A percentile compares a stretch with the other conserved stretches of the same genome.
Evolutionary conservation across 805 yeast species (phyloP).

Genomic region (Kuraishia floccosa): DNA sequence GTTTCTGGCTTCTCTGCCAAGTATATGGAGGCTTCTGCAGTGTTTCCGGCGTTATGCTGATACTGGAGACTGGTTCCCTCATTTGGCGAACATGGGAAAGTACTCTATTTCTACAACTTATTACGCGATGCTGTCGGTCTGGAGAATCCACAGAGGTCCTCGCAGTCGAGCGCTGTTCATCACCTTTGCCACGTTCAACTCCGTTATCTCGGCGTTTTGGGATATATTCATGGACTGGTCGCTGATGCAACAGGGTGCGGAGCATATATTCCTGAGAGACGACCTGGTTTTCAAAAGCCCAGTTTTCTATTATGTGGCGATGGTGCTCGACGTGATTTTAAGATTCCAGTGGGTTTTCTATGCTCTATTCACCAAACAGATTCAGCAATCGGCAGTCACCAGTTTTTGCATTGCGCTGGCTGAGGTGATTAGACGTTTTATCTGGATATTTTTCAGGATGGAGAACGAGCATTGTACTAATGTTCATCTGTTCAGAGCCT

Average conservation of each 20-base stretch:
- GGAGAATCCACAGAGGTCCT: slow-evolving; percentile 46
- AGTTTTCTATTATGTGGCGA: slow-evolving; percentile 61
- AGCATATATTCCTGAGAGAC: slow-evolving; percentile 52
- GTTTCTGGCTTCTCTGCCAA: slow-evolving; percentile 73
- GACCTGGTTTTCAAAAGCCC: slow-evolving; percentile 54
- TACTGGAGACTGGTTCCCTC: slow-evolving; percentile 95
- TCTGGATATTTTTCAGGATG: slow-evolving; percentile 89
- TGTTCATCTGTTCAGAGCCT: slow-evolving; percentile 75
- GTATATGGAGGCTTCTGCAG: slow-evolving; percentile 84
- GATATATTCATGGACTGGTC: slow-evolving; percentile 97
- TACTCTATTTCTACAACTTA: slow-evolving; percentile 58
- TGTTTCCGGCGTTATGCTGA: slow-evolving; percentile 87
- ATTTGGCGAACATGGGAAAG: slow-evolving; percentile 78
- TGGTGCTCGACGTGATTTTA: slow-evolving; percentile 58
- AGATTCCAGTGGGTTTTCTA: slow-evolving; percentile 92
- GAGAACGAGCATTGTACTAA: slow-evolving; percentile 95
- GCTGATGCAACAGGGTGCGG: slow-evolving; percentile 53
- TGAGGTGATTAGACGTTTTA: slow-evolving; percentile 70
- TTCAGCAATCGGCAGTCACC: slow-evolving; percentile 81
- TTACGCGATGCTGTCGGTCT: slow-evolving; percentile 64
- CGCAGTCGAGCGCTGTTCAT: slow-evolving; percentile 50
- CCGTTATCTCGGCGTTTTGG: slow-evolving; percentile 67
- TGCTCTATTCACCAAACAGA: slow-evolving; percentile 61
- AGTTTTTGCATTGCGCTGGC: slow-evolving; percentile 77
- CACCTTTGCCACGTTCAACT: slow-evolving; percentile 61